Evolutionary conservation across 2,329 filamentous ascomycete genomes (phyloP).

Genomic region (Berkeleyomyces basicola): DNA sequence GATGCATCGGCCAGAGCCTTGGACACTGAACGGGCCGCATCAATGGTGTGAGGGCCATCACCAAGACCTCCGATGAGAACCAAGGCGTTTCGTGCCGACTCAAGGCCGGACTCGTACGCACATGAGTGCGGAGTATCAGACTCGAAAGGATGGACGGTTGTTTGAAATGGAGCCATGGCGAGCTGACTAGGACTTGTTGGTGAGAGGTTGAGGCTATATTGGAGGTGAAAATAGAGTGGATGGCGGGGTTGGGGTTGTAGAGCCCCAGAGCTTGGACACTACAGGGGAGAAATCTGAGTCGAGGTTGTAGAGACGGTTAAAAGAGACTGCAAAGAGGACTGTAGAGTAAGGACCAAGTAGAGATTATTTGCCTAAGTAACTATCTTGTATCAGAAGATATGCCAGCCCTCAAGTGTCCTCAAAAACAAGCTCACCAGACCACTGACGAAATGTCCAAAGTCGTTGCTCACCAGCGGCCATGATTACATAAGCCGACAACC

Average conservation of each 20-base stretch:
- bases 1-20: conserved; percentile 24
- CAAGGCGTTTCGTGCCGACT: conserved; percentile 37
- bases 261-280: too few relatives aligned
- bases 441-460: neutral
- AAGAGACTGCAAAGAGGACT: neutral
- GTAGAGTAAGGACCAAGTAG: neutral
- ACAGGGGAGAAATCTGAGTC: too few relatives aligned
- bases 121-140: conserved; percentile 25
- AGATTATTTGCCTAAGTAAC: neutral
- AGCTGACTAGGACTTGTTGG: neutral
- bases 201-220: too few relatives aligned
- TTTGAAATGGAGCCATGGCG: conserved; percentile 22
- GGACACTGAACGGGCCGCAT: conserved; percentile 36
- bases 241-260: too few relatives aligned
- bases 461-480: neutral
- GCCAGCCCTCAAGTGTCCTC: neutral
- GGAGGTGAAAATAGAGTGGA: too few relatives aligned
- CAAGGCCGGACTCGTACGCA: conserved; percentile 31
- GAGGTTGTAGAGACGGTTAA: neutral
- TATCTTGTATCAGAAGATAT: neutral
- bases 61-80: conserved; percentile 55
- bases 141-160: conserved; percentile 30
- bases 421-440: neutral
- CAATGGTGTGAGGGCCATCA: conserved; percentile 50
- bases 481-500: neutral